phyloP scores from a whole-genome alignment of 257 asterid species.

The Solanum lycopersicoides region DNA sequence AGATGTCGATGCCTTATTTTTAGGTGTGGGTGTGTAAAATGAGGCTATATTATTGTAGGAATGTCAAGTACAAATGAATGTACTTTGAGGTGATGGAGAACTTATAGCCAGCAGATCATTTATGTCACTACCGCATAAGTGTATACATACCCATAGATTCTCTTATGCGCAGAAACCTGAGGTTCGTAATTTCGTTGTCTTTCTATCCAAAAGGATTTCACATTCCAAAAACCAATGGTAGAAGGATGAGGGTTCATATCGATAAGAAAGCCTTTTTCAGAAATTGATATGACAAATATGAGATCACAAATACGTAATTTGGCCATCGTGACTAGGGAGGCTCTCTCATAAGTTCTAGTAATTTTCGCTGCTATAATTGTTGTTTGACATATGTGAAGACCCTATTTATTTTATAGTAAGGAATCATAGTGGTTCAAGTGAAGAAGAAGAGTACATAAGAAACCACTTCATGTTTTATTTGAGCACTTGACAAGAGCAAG shows the following conservation, averaged over 20 bases:
- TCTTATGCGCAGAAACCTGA: too few species aligned
- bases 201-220: background rate
- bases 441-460: too few species aligned
- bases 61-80: background rate
- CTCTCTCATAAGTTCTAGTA: background rate
- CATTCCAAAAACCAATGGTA: background rate
- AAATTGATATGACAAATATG: background rate
- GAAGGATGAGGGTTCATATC: background rate
- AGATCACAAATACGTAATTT: background rate
- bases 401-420: too few species aligned
- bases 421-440: too few species aligned
- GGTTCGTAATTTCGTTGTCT: background rate
- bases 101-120: slow-evolving; percentile 8
- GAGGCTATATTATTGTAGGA: slow-evolving; percentile 10
- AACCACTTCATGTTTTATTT: too few species aligned
- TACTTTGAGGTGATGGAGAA: background rate
- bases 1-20: background rate
- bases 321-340: background rate
- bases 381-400: background rate
- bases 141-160: background rate
- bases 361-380: too few species aligned
- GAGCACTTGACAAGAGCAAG: too few species aligned
- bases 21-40: background rate
- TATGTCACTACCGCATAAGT: background rate
- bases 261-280: background rate